Conservation (phyloP, 2,329 filamentous ascomycete species). For the Coniochaeta ligniaria region DNA sequence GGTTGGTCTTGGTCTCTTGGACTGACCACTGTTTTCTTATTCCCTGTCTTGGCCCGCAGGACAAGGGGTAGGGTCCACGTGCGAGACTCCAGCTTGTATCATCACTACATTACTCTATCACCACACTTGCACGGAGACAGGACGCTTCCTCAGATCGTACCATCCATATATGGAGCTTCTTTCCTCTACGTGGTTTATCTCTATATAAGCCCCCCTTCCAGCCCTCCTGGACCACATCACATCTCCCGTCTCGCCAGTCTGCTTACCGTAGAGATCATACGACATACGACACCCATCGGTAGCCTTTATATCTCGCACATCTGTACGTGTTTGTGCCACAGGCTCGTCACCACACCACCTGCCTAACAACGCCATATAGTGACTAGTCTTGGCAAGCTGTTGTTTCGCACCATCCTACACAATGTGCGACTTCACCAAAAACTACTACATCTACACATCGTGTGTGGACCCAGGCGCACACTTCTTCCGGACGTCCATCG, state of each 20-base stretch:
- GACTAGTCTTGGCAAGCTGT: neutral
- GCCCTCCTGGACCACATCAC: neutral
- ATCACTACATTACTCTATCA: neutral
- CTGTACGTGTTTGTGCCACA: neutral
- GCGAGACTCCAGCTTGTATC: neutral
- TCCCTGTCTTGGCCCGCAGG: conserved; percentile 1
- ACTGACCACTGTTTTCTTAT: neutral
- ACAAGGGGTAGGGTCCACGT: neutral
- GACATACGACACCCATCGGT: neutral
- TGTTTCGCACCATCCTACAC: conserved; percentile 9
- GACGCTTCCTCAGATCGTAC: neutral
- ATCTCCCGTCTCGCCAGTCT: neutral
- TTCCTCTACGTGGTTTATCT: neutral
- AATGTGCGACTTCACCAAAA: conserved; percentile 63
- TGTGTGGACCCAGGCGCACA: conserved; percentile 63
- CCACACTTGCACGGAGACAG: neutral
- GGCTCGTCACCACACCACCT: neutral
- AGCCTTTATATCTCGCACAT: neutral
- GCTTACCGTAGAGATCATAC: neutral
- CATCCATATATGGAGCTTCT: neutral
- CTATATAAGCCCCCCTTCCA: neutral
- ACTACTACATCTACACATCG: conserved; percentile 69
- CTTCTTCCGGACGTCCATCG: conserved; percentile 63
- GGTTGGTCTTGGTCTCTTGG: neutral
- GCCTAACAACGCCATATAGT: neutral